Conservation (phyloP, 169 alveolate species). For the Plasmodium coatneyi region DNA sequence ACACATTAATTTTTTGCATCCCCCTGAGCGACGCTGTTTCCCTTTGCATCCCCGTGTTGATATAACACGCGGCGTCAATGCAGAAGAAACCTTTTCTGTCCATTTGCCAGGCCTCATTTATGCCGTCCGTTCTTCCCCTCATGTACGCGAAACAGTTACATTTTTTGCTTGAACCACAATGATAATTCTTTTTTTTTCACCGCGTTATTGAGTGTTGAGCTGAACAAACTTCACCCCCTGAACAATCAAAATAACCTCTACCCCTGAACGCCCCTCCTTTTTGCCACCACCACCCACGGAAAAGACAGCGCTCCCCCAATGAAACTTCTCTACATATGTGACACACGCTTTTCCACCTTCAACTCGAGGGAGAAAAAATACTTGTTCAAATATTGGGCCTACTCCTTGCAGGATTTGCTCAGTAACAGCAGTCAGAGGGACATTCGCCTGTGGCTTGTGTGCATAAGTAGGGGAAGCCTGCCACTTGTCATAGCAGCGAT, state of each 20-base stretch:
- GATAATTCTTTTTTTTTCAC: background rate
- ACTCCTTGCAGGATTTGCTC: constrained; percentile 67
- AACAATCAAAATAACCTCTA: background rate
- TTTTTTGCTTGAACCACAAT: background rate
- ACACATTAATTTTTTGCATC: background rate
- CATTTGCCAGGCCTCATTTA: background rate
- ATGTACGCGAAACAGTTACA: background rate
- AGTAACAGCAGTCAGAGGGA: constrained; percentile 35
- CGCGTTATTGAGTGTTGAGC: background rate
- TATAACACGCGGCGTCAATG: background rate
- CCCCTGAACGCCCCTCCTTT: background rate
- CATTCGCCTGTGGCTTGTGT: constrained; percentile 60
- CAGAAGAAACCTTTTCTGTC: background rate
- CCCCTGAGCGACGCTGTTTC: background rate
- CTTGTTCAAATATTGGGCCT: constrained; percentile 55
- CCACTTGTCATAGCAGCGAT: background rate
- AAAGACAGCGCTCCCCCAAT: background rate
- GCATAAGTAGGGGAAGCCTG: constrained; percentile 44
- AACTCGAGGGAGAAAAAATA: constrained; percentile 60
- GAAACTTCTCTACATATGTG: constrained; percentile 70
- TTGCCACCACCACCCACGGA: background rate
- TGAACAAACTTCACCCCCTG: background rate
- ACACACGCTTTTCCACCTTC: constrained; percentile 38
- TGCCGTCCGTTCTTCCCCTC: background rate
- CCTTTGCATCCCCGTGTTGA: background rate